Conservation (phyloP, 805 yeast species). For the Nakazawaea populi region DNA sequence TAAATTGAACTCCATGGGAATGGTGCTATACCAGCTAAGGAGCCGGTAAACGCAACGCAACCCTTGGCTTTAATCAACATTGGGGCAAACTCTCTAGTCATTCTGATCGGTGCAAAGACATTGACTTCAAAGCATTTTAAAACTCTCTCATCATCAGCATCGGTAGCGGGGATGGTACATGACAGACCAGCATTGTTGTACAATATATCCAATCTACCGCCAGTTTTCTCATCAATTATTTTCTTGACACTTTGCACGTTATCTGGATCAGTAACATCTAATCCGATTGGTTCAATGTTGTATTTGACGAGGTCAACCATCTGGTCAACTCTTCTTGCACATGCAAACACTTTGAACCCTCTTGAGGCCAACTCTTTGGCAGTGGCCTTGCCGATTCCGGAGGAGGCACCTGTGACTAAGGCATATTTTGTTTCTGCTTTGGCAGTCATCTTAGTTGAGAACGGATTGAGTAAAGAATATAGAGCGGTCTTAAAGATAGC, state of each 20-base stretch:
- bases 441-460: neutral
- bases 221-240: constrained; percentile 20
- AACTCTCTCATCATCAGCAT: constrained; percentile 50
- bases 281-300: constrained; percentile 23
- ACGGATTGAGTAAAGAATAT: neutral
- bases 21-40: constrained; percentile 57
- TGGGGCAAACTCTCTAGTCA: constrained; percentile 52
- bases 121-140: constrained; percentile 56
- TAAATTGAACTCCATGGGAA: constrained; percentile 70
- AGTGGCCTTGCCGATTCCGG: constrained; percentile 48
- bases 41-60: constrained; percentile 68
- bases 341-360: constrained; percentile 31
- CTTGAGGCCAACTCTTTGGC: constrained; percentile 43
- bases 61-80: constrained; percentile 62
- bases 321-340: constrained; percentile 33
- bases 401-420: constrained; percentile 49
- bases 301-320: constrained; percentile 14
- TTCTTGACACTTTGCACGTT: constrained; percentile 21
- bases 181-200: constrained; percentile 55
- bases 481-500: too few relatives aligned
- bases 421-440: constrained; percentile 18
- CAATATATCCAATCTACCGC: constrained; percentile 29
- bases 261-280: constrained; percentile 30
- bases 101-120: constrained; percentile 62
- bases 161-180: constrained; percentile 66